Conservation (phyloP, 306 rosid species). For the Castanea sativa region DNA sequence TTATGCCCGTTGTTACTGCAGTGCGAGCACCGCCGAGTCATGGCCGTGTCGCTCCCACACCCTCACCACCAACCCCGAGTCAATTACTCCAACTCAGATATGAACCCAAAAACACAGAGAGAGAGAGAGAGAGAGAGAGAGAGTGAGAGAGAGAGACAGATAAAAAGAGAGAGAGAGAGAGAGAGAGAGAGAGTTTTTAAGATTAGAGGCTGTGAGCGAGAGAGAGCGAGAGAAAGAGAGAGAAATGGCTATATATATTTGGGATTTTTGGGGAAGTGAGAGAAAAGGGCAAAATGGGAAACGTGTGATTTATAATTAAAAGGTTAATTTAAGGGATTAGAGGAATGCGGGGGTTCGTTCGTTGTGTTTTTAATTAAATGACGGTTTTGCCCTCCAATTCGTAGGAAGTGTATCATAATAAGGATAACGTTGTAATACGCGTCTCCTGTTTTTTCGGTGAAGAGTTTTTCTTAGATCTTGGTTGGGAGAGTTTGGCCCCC, state of each 20-base stretch:
- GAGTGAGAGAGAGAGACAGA: not conserved
- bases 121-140: not conserved
- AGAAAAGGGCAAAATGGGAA: constrained; percentile 23
- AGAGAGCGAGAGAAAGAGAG: not conserved
- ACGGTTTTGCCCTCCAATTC: constrained; percentile 30
- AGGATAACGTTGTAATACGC: too few species aligned
- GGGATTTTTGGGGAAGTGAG: not conserved
- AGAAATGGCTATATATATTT: not conserved
- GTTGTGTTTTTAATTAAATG: not conserved
- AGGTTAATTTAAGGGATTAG: constrained; percentile 22
- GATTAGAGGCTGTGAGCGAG: constrained; percentile 4
- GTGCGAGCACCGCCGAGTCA: constrained; percentile 99
- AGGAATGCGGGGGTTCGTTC: constrained; percentile 50
- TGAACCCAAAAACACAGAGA: not conserved
- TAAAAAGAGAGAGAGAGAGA: not conserved
- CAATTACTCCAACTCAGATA: not conserved
- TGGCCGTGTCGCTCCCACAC: constrained; percentile 34
- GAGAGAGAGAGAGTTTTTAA: constrained; percentile 18
- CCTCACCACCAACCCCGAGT: constrained; percentile 20
- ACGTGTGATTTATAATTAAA: not conserved
- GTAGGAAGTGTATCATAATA: too few species aligned
- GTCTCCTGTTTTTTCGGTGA: too few species aligned
- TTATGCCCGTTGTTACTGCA: constrained; percentile 97
- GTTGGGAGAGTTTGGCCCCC: too few species aligned
- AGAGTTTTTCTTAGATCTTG: too few species aligned